Evolutionary conservation across 306 rosid species (phyloP).

Genomic region (Cicer cuneatum): DNA sequence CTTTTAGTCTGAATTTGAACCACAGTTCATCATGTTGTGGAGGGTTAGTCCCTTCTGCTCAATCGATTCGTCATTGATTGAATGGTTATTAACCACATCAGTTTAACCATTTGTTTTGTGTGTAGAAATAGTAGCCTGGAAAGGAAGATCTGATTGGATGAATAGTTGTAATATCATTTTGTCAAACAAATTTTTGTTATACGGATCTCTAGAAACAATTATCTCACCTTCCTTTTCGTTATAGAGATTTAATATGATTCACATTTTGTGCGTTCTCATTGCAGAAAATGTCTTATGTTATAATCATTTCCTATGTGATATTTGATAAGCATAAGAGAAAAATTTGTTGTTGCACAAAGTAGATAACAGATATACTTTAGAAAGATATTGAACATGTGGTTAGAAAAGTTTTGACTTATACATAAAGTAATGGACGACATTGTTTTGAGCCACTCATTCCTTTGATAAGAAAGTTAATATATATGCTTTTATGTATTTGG

Average conservation of each 20-base stretch:
- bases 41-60: too few species aligned
- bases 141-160: not conserved
- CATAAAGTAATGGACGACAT: constrained; percentile 38
- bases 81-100: too few species aligned
- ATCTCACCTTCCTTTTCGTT: not conserved
- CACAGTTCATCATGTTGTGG: too few species aligned
- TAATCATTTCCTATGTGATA: not conserved
- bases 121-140: not conserved
- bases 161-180: not conserved
- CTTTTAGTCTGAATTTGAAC: too few species aligned
- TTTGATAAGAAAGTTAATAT: too few species aligned
- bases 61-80: too few species aligned
- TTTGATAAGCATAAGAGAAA: not conserved
- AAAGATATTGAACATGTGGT: constrained; percentile 2
- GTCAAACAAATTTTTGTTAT: not conserved
- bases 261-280: not conserved
- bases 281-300: constrained; percentile 1
- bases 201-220: not conserved
- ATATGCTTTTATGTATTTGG: too few species aligned
- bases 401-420: constrained; percentile 10
- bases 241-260: not conserved
- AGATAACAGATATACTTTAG: not conserved
- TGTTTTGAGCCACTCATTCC: constrained; percentile 30
- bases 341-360: not conserved
- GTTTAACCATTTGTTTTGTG: too few species aligned